phyloP scores from a whole-genome alignment of 1,284 basidiomycete species.

The Cystobasidium pallidum region DNA sequence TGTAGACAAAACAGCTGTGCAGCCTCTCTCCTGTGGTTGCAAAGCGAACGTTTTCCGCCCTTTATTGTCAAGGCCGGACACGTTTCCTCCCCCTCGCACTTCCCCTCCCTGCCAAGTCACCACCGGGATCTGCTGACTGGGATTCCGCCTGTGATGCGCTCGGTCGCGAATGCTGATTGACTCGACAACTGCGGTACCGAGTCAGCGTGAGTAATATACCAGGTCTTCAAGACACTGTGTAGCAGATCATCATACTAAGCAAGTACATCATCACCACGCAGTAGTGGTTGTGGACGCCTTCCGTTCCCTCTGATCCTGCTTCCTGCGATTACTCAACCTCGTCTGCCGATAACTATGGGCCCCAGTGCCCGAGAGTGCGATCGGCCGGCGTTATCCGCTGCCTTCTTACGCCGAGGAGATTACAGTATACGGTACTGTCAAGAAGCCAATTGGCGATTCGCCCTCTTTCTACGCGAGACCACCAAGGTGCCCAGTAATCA shows the following conservation, averaged over 20 bases:
- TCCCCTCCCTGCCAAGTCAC: constrained; percentile 15
- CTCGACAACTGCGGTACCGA: neutral
- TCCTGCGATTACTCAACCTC: neutral
- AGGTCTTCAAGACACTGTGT: too few relatives aligned
- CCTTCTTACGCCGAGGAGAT: too few relatives aligned
- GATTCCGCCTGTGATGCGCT: neutral
- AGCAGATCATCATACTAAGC: too few relatives aligned
- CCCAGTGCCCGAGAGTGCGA: neutral
- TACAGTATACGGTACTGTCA: too few relatives aligned
- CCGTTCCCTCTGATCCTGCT: neutral
- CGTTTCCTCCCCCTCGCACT: neutral
- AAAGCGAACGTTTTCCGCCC: neutral
- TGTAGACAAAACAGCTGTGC: neutral
- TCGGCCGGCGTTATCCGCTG: neutral
- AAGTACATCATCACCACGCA: neutral
- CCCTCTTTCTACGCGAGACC: too few relatives aligned
- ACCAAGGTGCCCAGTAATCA: too few relatives aligned
- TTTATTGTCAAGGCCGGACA: constrained; percentile 2
- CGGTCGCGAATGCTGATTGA: neutral
- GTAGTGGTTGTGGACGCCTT: too few relatives aligned
- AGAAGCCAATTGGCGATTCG: too few relatives aligned
- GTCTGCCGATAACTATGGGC: neutral
- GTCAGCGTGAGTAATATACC: neutral
- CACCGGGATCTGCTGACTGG: constrained; percentile 17
- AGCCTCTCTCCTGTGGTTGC: neutral